Evolutionary conservation across 257 asterid genomes (phyloP).

Genomic region (Gentiana dahurica): DNA sequence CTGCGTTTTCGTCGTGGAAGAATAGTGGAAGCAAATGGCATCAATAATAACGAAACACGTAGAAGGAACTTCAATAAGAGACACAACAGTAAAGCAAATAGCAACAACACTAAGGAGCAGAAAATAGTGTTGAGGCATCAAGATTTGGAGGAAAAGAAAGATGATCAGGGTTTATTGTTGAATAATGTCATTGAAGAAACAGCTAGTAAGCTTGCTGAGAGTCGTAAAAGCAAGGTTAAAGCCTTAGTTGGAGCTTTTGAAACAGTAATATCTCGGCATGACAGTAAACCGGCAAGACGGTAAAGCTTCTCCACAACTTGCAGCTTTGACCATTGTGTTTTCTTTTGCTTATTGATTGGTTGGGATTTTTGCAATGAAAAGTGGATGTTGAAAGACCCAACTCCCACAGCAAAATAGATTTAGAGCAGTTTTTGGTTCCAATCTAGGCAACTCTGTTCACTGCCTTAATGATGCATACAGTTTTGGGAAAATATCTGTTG

Average conservation of each 20-base stretch:
- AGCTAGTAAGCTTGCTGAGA: conserved; percentile 70
- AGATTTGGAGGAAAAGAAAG: conserved; percentile 57
- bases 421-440: too few species aligned
- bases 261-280: conserved; percentile 77
- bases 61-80: conserved; percentile 32
- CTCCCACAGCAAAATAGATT: too few species aligned
- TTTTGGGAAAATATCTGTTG: conserved; percentile 2
- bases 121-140: conserved; percentile 60
- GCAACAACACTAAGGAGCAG: conserved; percentile 15
- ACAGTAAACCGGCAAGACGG: conserved; percentile 2
- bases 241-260: conserved; percentile 95
- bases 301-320: conserved; percentile 36
- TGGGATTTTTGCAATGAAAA: too few species aligned
- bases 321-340: conserved; percentile 10
- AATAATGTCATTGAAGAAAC: conserved; percentile 81
- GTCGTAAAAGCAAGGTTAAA: conserved; percentile 84
- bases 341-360: too few species aligned
- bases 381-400: too few species aligned
- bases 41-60: conserved; percentile 25
- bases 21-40: conserved; percentile 26
- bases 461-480: too few species aligned
- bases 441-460: too few species aligned
- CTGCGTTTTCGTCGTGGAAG: conserved; percentile 52
- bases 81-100: conserved; percentile 16
- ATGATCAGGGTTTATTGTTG: conserved; percentile 52